Base-by-base conservation (phyloP, 23 red algal genomes). In the Agarophyton chilense region DNA sequence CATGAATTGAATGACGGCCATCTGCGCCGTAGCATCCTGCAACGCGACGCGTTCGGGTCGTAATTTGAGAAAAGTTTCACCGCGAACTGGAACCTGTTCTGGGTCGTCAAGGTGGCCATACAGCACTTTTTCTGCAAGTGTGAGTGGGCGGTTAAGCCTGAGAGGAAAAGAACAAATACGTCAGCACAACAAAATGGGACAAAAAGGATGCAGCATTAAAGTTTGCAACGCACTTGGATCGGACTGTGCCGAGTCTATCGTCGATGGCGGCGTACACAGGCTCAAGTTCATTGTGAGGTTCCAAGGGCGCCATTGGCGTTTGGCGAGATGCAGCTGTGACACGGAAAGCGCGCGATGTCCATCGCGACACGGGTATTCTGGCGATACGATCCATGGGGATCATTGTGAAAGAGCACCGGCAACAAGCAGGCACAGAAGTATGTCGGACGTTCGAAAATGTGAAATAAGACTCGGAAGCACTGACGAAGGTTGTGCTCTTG, bases 1-100 rank as follows among this genome's bases (percentile, higher is more conserved):
- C 67, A 99, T 95, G 62, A 99, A 99, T 79, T 99, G 97, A 66
- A 99, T 88, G 22, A 93, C 80, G 1, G 97, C 97, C 97, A 99
- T 99, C 78, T 99, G 97, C 26, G 97, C 97, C 8, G 97, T 99
- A 16, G 97, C 97, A 88, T 99, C 97, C 91, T 99, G 97, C 45
- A 99, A 84, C 26, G 97, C 97, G 45, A 99, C 97, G 31, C 97
- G 90, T 84, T 99, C 97, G 19, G 97, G 97, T 51, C 84, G 89
- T 28, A 99, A 78, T 50, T 99, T 95, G 42, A 99, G 67, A 60
- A 96, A 99, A 35, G 97, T 85, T 82, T 99, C 87, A 25, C 97
- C 97, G n/a, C 93, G 93, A 62, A 96, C 94, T 9, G 92, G 70
- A 24, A 76, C 35, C 34, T 72, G 62, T 33, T 83, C 49, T 5